phyloP scores from a whole-genome alignment of 1,139 yeast species.

The Protomyces inundatus region DNA sequence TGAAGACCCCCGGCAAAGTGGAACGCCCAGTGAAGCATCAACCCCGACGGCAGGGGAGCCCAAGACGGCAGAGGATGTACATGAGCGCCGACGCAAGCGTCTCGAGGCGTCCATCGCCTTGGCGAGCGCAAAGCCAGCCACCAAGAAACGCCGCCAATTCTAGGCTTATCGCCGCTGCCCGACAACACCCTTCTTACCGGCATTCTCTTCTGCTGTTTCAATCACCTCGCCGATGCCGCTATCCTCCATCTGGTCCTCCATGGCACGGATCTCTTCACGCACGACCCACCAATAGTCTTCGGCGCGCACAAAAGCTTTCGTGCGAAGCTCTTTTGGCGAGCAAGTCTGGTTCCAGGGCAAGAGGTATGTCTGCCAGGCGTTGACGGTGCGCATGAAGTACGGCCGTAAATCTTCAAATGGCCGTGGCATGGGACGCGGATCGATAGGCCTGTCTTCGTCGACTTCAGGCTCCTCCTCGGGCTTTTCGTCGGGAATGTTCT shows the following conservation, averaged over 20 bases:
- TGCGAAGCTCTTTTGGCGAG: constrained; percentile 63
- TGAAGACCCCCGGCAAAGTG: not conserved
- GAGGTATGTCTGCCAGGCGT: constrained; percentile 17
- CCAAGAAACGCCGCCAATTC: not conserved
- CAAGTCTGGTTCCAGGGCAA: constrained; percentile 12
- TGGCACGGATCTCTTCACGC: constrained; percentile 81
- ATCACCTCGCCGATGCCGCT: constrained; percentile 84
- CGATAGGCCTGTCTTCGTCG: constrained; percentile 21
- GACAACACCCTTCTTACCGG: constrained; percentile 23
- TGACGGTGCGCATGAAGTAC: constrained; percentile 15
- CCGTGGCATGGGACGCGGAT: constrained; percentile 59
- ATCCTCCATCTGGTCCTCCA: constrained; percentile 85
- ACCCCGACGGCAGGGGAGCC: not conserved
- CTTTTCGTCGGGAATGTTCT: constrained; percentile 50
- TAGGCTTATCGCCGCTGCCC: constrained; percentile 14
- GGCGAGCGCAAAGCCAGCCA: not conserved
- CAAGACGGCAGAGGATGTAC: not conserved
- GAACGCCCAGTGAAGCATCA: not conserved
- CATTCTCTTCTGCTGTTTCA: constrained; percentile 52
- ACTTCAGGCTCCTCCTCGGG: constrained; percentile 53
- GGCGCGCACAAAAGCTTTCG: constrained; percentile 81
- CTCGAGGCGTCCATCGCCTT: not conserved
- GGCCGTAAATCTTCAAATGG: constrained; percentile 50
- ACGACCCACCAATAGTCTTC: constrained; percentile 99
- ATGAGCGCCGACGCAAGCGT: not conserved